Percentiles rank a stretch among this genome's conserved stretches.
Conservation (phyloP, 2,329 filamentous ascomycete genomes). For the Hirsutella thompsonii region DNA sequence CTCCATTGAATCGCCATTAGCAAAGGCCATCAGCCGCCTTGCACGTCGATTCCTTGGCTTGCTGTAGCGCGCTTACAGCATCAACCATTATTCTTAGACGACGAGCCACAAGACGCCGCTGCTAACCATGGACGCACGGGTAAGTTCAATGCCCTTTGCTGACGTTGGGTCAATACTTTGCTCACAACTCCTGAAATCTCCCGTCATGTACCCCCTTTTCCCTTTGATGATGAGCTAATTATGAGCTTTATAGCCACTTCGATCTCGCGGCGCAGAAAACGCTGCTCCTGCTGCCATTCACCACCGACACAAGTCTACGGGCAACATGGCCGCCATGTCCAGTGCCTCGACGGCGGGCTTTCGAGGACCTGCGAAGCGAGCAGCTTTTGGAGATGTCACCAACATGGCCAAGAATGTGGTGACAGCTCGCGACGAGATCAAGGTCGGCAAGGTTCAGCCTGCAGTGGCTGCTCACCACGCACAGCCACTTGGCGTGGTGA, state of each 20-base stretch:
- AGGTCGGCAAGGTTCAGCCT: conserved; percentile 19
- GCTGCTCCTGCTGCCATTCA: conserved; percentile 46
- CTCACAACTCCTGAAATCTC: neutral
- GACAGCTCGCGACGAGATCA: conserved; percentile 18
- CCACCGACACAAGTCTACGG: conserved; percentile 70
- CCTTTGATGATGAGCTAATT: neutral
- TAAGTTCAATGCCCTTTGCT: conserved; percentile 10
- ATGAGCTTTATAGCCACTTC: conserved; percentile 19
- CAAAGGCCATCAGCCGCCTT: conserved; percentile 4
- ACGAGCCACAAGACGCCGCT: conserved; percentile 6
- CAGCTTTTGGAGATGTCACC: conserved; percentile 72
- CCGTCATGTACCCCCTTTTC: neutral
- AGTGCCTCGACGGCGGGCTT: conserved; percentile 14
- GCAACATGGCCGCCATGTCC: conserved; percentile 33
- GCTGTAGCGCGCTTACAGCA: conserved; percentile 10
- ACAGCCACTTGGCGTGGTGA: conserved; percentile 13
- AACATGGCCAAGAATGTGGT: conserved; percentile 40
- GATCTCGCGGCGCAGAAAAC: conserved; percentile 36
- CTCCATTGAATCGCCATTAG: conserved; percentile 1
- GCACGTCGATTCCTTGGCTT: conserved; percentile 3
- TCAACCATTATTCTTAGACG: conserved; percentile 6
- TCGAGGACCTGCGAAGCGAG: conserved; percentile 50
- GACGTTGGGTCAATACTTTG: too few species aligned
- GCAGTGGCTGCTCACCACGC: conserved; percentile 12
- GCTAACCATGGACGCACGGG: conserved; percentile 21